Base-by-base conservation (phyloP, 2,329 filamentous ascomycete species). In the Penicillium crustosum region DNA sequence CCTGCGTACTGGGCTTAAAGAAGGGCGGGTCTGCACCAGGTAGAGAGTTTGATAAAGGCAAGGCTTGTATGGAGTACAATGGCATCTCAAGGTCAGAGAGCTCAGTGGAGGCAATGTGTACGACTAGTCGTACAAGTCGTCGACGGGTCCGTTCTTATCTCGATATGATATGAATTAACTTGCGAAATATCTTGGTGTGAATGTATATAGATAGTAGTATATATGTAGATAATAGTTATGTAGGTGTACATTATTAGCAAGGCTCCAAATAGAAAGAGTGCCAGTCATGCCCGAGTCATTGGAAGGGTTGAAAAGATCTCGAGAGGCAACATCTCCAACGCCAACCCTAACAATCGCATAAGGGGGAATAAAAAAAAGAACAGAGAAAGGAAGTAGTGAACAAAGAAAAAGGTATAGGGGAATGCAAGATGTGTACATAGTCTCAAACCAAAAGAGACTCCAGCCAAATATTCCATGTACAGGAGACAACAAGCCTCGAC, bases 341-440 rank as follows among this genome's bases (percentile, higher is more conserved):
- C 61, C 63, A 49, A 51, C 49, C 57, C 59, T 61, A 58, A 60
- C 12, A 41, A 55, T 49, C 47, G 45, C 55, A 53, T 6, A 10
- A 57, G 42, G 49, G 55, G 55, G 55, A 57, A 57, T 60, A 57
- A 8, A 53, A 39, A 3, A 39, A 12, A 54, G 15, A 41, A 51
- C 23, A 44, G 43, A 23, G 44, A 52, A 33, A 44, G 19, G 21
- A 45, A 51, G 6, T 13, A 41, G 48, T 4, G 10, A 23, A 29
- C 5, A 49, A 17, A 48, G 23, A 48, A 29, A 21, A 41, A 53
- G 15, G 13, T 9, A 47, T 29, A 45, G 43, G 52, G 49, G 27
- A 52, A 58, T 25, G 9, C 13, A 31, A n/a, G 21, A 33, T 21
- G 25, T 41, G 35, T 25, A 15, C 42, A n/a, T 50, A 48, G 39